phyloP scores from a whole-genome alignment of 768 basidiomycete species.

The Phlebiopsis gigantea region DNA sequence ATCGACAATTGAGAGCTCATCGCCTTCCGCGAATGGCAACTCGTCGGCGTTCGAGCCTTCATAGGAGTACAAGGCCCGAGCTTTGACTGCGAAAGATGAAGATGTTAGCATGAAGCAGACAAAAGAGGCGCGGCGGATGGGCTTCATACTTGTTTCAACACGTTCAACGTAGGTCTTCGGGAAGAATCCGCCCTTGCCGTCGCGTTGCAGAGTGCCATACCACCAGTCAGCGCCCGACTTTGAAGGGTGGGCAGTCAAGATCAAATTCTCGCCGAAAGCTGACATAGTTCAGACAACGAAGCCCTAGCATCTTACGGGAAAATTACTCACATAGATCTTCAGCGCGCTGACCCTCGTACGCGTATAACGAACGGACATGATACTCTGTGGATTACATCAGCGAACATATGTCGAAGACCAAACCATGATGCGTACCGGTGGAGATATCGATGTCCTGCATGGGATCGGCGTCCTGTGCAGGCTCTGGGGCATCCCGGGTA shows the following conservation, averaged over 20 bases:
- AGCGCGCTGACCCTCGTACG: constrained; percentile 79
- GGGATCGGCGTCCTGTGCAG: constrained; percentile 33
- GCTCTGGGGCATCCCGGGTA: constrained; percentile 33
- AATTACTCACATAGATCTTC: constrained; percentile 82
- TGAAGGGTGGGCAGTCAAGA: constrained; percentile 79
- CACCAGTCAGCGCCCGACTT: constrained; percentile 90
- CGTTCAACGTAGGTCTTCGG: constrained; percentile 84
- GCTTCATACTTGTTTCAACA: constrained; percentile 55
- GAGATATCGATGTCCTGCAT: constrained; percentile 71
- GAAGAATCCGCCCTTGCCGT: constrained; percentile 79
- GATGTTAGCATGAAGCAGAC: constrained; percentile 6
- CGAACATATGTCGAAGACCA: neutral
- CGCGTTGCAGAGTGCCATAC: constrained; percentile 69
- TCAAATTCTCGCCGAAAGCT: constrained; percentile 79
- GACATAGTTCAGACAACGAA: no score
- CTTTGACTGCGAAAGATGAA: constrained; percentile 41
- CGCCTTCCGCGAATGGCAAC: constrained; percentile 80
- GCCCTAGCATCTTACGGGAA: no score
- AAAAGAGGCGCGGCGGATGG: neutral
- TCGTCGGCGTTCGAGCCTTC: constrained; percentile 68
- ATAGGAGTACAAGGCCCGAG: constrained; percentile 81
- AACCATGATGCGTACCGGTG: constrained; percentile 37
- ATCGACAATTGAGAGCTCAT: constrained; percentile 75
- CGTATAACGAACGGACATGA: constrained; percentile 75
- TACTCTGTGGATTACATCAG: constrained; percentile 43